Evolutionary conservation across 768 basidiomycete genomes (phyloP), one percentile per base, ranked within the genome.

Genomic region (Candolleomyces aberdarensis): DNA sequence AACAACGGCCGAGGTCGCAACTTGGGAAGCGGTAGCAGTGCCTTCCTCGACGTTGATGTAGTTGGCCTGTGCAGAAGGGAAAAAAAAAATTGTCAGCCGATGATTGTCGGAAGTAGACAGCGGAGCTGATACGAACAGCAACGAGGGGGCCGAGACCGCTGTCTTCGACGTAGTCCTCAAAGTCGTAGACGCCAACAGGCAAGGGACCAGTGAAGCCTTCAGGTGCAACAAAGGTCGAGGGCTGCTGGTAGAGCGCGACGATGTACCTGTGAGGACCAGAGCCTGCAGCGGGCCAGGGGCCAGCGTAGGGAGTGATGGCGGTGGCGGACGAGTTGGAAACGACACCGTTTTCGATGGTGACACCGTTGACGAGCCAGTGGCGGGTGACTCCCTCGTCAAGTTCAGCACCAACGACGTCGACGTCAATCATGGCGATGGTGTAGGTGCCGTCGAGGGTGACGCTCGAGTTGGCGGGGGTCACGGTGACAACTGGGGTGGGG

Each of bases 351-450:
- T 70, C 65, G 44, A 88, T 60, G 3, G 76, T 78, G 17, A 83
- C 89, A 22, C 80, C 77, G 70, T 92, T 91, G 62, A 86, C 83
- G 52, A 94, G 83, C 91, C 91, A 94, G 76, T 93, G 92, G 57
- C 89, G 82, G 54, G 85, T 91, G 64, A 86, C 85, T 19, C 84
- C 86, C 9, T 76, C 72, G 41, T 79, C 71, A 57, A 84, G 74
- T 64, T 87, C 79, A 52, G 82, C 74, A 43, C 91, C 90, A 41
- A 87, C 86, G 22, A 82, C 69, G 61, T 85, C 85, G 13, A 89
- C 88, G 66, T 94, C 92, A 32, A 85, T 81, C 89, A 94, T 89
- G 56, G 83, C 77, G 40, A 93, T 69, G 26, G 91, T 91, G 73
- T 80, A 91, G 46, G 72, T 80, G 13, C 81, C 83, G 41, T 70